Evolutionary conservation across 306 rosid species (phyloP), one percentile per base, ranked within the genome.

Genomic region (Delonix regia): DNA sequence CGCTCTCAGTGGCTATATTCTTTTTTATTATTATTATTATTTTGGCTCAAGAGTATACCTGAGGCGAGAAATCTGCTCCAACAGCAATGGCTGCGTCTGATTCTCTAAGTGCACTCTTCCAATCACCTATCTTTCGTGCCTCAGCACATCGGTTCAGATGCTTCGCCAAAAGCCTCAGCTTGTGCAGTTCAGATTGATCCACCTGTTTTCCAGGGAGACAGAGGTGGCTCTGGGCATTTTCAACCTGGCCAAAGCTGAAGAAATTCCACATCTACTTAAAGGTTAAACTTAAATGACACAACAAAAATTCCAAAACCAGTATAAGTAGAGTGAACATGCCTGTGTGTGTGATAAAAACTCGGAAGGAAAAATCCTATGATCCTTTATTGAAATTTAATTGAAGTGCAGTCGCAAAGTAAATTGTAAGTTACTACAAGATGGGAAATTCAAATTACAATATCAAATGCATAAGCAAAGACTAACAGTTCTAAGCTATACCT

Each of bases 1-100:
- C n/a, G n/a, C n/a, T n/a, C n/a, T n/a, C n/a, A n/a, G n/a, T n/a
- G n/a, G n/a, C n/a, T n/a, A n/a, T n/a, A n/a, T n/a, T n/a, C n/a
- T n/a, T n/a, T n/a, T n/a, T n/a, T n/a, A n/a, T n/a, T n/a, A n/a
- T n/a, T n/a, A n/a, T n/a, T n/a, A n/a, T n/a, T n/a, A n/a, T n/a
- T n/a, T n/a, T n/a, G n/a, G n/a, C n/a, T n/a, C n/a, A n/a, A 36
- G 28, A 75, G 62, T 45, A 33, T 78, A 90, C 98, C 96, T 83
- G 96, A 45, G 96, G 98, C n/a, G 96, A 92, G 81, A 84, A 88
- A 55, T 94, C 97, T 4, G 93, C 96, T 60, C 91, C 98, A 60
- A 73, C 84, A 22, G 83, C 87, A 74, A 89, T 82, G 56, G 97
- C 96, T 16, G 89, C 90, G 27, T 90, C 97, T 7, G 91, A 80